Evolutionary conservation across 2,329 filamentous ascomycete species (phyloP).

Genomic region (Alternaria arborescens): DNA sequence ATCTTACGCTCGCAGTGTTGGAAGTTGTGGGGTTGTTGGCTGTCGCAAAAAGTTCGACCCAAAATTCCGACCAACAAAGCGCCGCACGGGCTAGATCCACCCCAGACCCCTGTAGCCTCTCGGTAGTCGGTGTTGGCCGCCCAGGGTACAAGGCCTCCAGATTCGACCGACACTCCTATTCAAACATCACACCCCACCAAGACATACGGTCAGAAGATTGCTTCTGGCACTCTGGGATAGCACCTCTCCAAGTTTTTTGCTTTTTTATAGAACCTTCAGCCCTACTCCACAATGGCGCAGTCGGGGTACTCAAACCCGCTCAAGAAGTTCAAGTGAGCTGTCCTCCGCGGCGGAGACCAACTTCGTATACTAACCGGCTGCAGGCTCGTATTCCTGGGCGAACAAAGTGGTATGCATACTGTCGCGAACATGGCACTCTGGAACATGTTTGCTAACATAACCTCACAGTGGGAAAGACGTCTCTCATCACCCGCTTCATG

Average conservation of each 20-base stretch:
- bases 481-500: constrained; percentile 98
- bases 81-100: constrained; percentile 20
- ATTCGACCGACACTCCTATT: constrained; percentile 35
- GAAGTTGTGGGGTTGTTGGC: constrained; percentile 20
- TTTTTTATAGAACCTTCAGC: constrained; percentile 3
- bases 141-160: constrained; percentile 28
- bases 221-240: constrained; percentile 5
- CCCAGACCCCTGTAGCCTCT: constrained; percentile 13
- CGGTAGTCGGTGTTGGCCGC: constrained; percentile 21
- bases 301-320: constrained; percentile 93
- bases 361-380: constrained; percentile 34
- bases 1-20: constrained; percentile 5
- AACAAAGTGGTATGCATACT: constrained; percentile 86
- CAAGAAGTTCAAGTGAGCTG: constrained; percentile 96
- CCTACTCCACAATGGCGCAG: constrained; percentile 75
- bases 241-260: not conserved
- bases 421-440: not conserved
- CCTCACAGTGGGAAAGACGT: constrained; percentile 90
- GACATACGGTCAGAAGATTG: constrained; percentile 9
- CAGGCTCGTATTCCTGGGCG: constrained; percentile 95
- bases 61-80: constrained; percentile 20
- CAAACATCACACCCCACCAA: constrained; percentile 25
- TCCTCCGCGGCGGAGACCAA: constrained; percentile 16
- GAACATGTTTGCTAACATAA: constrained; percentile 25
- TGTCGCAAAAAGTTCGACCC: constrained; percentile 26